A percentile compares a stretch with the other conserved stretches of the same genome.
These are phyloP conservation scores for Scutellaria minor DNA, from an alignment of 257 asterid species.

Conservation along the genomic window DNA sequence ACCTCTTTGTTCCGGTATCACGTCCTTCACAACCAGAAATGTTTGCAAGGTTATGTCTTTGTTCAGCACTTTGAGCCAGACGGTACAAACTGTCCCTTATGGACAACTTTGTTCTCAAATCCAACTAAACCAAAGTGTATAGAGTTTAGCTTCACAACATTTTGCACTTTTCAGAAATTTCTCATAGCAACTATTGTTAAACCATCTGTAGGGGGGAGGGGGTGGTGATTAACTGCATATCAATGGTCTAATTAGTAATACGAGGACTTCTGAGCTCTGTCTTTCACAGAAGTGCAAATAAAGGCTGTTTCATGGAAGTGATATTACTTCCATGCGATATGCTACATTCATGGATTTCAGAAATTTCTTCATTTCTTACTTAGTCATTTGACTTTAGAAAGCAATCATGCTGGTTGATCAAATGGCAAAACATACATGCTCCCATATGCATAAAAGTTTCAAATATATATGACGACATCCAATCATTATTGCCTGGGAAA, in stretches of 20 bases:
- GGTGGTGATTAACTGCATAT: background rate
- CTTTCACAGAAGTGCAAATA: too few relatives aligned
- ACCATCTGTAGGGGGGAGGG: background rate
- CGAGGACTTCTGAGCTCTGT: too few relatives aligned
- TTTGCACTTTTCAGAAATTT: constrained; percentile 1
- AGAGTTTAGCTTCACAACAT: background rate
- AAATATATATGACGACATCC: background rate
- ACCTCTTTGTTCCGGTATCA: constrained; percentile 40
- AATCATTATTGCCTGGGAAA: background rate
- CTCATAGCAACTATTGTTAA: background rate
- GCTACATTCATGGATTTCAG: too few relatives aligned
- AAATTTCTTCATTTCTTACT: too few relatives aligned
- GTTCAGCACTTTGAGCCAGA: constrained; percentile 85
- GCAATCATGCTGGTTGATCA: too few relatives aligned
- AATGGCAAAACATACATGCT: background rate
- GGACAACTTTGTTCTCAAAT: constrained; percentile 76
- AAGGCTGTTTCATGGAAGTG: too few relatives aligned
- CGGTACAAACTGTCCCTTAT: constrained; percentile 93
- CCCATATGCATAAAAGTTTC: background rate
- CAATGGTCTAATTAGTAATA: too few relatives aligned
- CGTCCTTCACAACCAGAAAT: constrained; percentile 40
- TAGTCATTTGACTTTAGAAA: too few relatives aligned
- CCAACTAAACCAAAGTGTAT: constrained; percentile 63
- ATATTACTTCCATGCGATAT: too few relatives aligned
- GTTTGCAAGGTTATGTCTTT: constrained; percentile 55